Evolutionary conservation across 2,329 filamentous ascomycete species (phyloP).

Genomic region (Geosmithia putterillii): DNA sequence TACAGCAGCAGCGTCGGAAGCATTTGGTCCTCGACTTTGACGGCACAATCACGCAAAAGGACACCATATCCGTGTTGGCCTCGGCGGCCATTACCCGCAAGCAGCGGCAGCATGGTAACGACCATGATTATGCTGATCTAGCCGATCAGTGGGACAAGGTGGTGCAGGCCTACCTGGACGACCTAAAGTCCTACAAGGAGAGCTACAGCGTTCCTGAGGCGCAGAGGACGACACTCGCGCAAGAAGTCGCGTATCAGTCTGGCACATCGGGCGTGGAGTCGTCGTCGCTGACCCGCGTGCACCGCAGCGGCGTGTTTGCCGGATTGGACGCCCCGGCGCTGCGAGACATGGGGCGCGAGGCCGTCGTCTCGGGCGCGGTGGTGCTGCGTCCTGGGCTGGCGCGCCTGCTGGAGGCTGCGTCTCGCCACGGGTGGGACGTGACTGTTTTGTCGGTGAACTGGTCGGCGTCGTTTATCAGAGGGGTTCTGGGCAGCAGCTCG

Average conservation of each 20-base stretch:
- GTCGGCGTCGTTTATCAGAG: conserved; percentile 33
- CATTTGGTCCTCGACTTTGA: conserved; percentile 46
- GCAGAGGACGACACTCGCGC: conserved; percentile 17
- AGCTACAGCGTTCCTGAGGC: conserved; percentile 17
- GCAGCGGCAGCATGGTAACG: conserved; percentile 8
- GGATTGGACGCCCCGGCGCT: conserved; percentile 21
- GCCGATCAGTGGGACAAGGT: conserved; percentile 28
- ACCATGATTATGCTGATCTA: conserved; percentile 11
- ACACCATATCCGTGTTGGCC: conserved; percentile 38
- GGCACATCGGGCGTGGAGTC: conserved; percentile 30
- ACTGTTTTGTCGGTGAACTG: conserved; percentile 39
- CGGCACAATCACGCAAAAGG: conserved; percentile 41
- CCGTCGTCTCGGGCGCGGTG: conserved; percentile 19
- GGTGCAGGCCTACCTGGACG: conserved; percentile 30
- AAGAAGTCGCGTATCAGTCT: conserved; percentile 30
- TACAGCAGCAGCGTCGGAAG: conserved; percentile 13
- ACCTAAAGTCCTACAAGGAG: conserved; percentile 23
- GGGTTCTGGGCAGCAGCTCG: conserved; percentile 19
- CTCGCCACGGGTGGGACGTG: conserved; percentile 20
- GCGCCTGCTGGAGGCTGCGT: conserved; percentile 14
- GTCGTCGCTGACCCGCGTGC: conserved; percentile 30
- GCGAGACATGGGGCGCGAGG: conserved; percentile 21
- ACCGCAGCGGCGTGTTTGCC: conserved; percentile 29
- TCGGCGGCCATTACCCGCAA: conserved; percentile 26
- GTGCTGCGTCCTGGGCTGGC: conserved; percentile 26